Evolutionary conservation across 805 yeast genomes (phyloP).

Genomic region (Helenozyma baotianmanensis): DNA sequence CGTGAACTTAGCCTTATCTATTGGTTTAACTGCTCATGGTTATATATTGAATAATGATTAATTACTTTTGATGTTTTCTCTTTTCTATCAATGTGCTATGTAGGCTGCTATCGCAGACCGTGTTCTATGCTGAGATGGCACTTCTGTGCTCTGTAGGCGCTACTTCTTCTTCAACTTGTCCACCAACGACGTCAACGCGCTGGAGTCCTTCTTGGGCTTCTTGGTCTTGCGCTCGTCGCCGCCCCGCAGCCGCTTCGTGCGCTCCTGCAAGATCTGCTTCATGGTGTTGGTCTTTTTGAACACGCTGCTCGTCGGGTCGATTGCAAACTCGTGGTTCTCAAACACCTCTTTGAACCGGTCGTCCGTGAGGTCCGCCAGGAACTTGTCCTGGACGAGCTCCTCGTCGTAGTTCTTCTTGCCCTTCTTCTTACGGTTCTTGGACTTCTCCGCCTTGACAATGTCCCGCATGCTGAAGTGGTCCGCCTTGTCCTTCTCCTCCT

Average conservation of each 20-base stretch:
- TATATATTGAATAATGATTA: too few relatives aligned
- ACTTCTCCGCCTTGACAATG: conserved; percentile 69
- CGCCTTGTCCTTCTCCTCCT: conserved; percentile 39
- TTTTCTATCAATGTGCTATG: too few relatives aligned
- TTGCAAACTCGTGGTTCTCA: conserved; percentile 85
- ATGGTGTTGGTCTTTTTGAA: conserved; percentile 84
- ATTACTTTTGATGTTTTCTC: too few relatives aligned
- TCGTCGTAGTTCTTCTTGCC: conserved; percentile 50
- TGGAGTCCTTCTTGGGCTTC: conserved; percentile 7
- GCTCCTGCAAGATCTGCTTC: conserved; percentile 75
- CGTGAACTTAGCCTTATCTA: too few relatives aligned
- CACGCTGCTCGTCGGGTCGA: conserved; percentile 91
- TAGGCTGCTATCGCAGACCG: too few relatives aligned
- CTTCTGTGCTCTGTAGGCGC: too few relatives aligned
- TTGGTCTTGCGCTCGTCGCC: conserved; percentile 5
- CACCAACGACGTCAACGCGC: conserved; percentile 31
- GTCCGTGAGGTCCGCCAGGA: conserved; percentile 72
- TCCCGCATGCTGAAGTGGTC: conserved; percentile 78
- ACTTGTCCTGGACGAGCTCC: conserved; percentile 42
- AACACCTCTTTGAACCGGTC: conserved; percentile 80
- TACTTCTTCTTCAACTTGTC: conserved; percentile 45
- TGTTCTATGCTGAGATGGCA: too few relatives aligned
- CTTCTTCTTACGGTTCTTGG: conserved; percentile 41
- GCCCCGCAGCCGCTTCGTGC: conserved; percentile 47
- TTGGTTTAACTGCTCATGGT: too few relatives aligned